These are phyloP conservation scores for Nepenthes mirabilis DNA, from an alignment of 148 eudicot species.

Conservation along the genomic window DNA sequence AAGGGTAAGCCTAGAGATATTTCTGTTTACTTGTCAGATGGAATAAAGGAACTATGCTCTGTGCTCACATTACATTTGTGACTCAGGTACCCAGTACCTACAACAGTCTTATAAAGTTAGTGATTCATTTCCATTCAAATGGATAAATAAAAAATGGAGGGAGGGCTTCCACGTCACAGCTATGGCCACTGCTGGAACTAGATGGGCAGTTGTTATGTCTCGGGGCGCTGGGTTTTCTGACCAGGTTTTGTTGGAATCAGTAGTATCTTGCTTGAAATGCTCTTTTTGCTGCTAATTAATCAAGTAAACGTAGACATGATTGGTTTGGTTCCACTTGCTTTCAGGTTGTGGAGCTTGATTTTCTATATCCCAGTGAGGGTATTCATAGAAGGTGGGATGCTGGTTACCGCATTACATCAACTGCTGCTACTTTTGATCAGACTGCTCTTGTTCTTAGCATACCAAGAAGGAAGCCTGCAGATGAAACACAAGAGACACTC, in stretches of 20 bases:
- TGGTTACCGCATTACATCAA: slow-evolving; percentile 16
- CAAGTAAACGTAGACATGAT: neutral
- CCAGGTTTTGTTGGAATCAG: slow-evolving; percentile 4
- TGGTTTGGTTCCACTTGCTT: neutral
- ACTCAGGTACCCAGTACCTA: slow-evolving; percentile 3
- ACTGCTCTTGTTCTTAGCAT: slow-evolving; percentile 14
- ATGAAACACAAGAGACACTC: slow-evolving; percentile 12
- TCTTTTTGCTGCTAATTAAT: neutral
- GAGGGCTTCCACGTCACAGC: slow-evolving; percentile 12
- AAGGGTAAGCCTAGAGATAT: slow-evolving; percentile 16
- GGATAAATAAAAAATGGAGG: slow-evolving; percentile 13
- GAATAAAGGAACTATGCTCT: neutral
- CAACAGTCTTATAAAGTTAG: slow-evolving; percentile 13
- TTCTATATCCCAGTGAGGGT: slow-evolving; percentile 17
- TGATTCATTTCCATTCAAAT: slow-evolving; percentile 12
- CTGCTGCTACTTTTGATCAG: slow-evolving; percentile 15
- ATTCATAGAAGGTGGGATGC: slow-evolving; percentile 8
- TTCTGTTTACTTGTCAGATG: neutral
- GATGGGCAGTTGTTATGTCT: slow-evolving; percentile 14
- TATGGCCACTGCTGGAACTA: slow-evolving; percentile 11
- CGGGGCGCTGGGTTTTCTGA: slow-evolving; percentile 8
- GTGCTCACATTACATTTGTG: neutral
- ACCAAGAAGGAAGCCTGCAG: slow-evolving; percentile 6
- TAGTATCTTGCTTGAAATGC: neutral
- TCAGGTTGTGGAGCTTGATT: slow-evolving; percentile 9